A percentile compares a stretch with the other conserved stretches of the same genome.
phyloP scores from a whole-genome alignment of 345 rosid genomes.

The Acer saccharum region DNA sequence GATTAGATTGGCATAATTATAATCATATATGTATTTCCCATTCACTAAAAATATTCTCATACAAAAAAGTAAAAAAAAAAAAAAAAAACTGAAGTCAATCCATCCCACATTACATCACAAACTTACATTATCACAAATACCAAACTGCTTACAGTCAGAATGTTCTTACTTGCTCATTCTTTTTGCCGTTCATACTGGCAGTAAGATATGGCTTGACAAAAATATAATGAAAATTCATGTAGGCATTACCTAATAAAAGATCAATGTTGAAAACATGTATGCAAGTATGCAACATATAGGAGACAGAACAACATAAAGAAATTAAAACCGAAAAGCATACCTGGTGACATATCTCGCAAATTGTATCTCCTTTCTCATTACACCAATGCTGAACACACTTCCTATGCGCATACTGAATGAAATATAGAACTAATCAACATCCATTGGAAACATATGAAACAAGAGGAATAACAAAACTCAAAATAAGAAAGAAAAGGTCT shows the following conservation, averaged over 20 bases:
- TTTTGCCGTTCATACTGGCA: background rate
- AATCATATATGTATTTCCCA: background rate
- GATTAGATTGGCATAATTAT: background rate
- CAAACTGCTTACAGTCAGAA: background rate
- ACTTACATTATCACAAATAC: background rate
- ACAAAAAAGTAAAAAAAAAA: background rate
- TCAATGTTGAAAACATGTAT: background rate
- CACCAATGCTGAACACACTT: slow-evolving; percentile 98
- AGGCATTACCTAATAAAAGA: background rate
- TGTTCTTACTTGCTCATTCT: background rate
- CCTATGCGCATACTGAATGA: slow-evolving; percentile 78
- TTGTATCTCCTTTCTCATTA: slow-evolving; percentile 83
- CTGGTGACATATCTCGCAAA: slow-evolving; percentile 98
- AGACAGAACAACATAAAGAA: background rate
- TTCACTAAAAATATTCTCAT: background rate
- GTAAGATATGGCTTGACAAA: background rate
- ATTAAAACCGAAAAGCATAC: slow-evolving; percentile 30
- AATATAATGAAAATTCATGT: background rate
- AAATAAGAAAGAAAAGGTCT: background rate
- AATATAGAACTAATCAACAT: background rate
- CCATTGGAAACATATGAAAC: background rate
- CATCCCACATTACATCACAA: background rate
- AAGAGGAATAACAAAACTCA: background rate
- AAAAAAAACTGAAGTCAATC: no score
- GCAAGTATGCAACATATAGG: background rate